Base-by-base conservation (phyloP, 2,329 filamentous ascomycete species). In the Chaetomium olivaceum region DNA sequence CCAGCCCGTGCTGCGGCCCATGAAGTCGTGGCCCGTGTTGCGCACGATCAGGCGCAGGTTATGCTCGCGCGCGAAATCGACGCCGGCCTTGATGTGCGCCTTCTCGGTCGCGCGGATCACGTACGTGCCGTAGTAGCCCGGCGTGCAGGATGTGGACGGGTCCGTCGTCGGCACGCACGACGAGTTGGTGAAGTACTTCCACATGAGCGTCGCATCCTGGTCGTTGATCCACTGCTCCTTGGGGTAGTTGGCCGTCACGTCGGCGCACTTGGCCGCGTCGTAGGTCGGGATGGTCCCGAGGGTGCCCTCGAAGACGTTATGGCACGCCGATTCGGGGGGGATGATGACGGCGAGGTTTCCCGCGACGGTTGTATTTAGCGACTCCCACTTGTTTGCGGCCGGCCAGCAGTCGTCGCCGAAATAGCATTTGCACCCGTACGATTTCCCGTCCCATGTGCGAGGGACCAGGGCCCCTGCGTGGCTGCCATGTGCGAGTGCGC, bases 1-100 rank as follows among this genome's bases (percentile, higher is more conserved):
- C 25, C 82, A 82, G n/a, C 88, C 89, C 0, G 86, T 87, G 0
- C 84, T 87, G 51, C 85, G 84, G 52, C 87, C 88, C 33, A 83
- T 77, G 67, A 81, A 82, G 69, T 86, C 84, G 71, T 87, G 85
- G 1, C 84, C 85, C 0, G 84, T 87, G 69, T 86, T 86, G 66
- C 82, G 80, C 66, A 87, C 80, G 33, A 86, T 76, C 0, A 87
- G 71, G 1, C 85, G 80, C 55, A 87, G 76, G 69, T 83, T 83
- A 67, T 82, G 73, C 7, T 79, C 67, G 0, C 73, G 73, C 0
- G 81, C 82, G 63, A 86, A 79, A 58, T 74, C 70, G 63, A 79
- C 67, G 19, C 76, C 74, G 9, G 75, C 74, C 55, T 76, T 73
- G 60, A 78, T 71, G 61, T 78, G 75, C 2, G 67, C 70, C 36